These are phyloP conservation scores for Sporothrix schenckii DNA, from an alignment of 2,329 filamentous ascomycete species.

Conservation along the genomic window DNA sequence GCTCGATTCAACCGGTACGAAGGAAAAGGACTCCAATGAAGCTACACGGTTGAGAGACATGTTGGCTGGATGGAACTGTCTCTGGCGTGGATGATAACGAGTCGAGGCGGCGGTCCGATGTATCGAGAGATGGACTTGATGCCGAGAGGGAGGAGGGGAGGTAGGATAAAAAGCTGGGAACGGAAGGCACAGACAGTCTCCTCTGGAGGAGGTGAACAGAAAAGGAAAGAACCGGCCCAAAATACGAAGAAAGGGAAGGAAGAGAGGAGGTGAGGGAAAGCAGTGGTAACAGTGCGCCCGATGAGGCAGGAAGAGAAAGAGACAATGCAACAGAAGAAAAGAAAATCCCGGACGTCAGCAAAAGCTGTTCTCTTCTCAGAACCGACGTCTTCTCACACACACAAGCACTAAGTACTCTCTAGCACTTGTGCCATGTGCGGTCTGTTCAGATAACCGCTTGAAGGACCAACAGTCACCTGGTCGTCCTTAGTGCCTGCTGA, in stretches of 20 bases:
- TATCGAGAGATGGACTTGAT: background rate
- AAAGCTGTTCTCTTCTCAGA: background rate
- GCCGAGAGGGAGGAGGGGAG: background rate
- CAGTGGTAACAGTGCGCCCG: too few relatives aligned
- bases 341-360: background rate
- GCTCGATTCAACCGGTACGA: slow-evolving; percentile 44
- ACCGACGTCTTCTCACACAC: background rate
- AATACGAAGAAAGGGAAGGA: too few relatives aligned
- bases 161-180: background rate
- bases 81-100: background rate
- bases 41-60: slow-evolving; percentile 59
- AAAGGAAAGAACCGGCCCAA: background rate
- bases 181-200: background rate
- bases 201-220: background rate
- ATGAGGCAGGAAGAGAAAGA: too few relatives aligned
- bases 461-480: background rate
- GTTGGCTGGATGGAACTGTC: background rate
- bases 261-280: too few relatives aligned
- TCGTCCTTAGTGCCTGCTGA: background rate
- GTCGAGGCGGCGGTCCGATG: background rate
- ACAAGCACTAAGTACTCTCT: background rate
- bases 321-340: too few relatives aligned
- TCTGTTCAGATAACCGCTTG: background rate
- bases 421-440: background rate
- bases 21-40: slow-evolving; percentile 57